Base-by-base conservation (phyloP, 2,329 filamentous ascomycete genomes). In the Fusarium penzigii region DNA sequence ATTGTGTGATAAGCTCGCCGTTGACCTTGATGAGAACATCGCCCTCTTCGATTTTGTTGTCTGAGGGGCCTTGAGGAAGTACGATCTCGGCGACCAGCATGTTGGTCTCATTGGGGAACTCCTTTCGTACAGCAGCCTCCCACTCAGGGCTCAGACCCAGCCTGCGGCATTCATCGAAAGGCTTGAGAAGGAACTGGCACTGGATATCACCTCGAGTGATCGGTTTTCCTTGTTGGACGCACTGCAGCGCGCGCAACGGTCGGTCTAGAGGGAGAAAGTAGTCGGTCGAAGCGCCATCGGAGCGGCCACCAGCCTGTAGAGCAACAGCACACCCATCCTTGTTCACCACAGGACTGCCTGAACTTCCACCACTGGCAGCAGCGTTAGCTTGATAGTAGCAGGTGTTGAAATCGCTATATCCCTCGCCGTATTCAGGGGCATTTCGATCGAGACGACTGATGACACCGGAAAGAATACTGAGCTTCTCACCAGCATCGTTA, bases 321-420 rank as follows among this genome's bases (percentile, higher is more conserved):
- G 94, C 94, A 50, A 99, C 87, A 6, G 92, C 94, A 68, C 86
- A 88, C 11, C 94, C 94, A 71, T 96, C 90, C 55, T 96, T 89
- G 72, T 97, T 96, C 56, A 99, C 92, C 1, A 99, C 94, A 0
- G 94, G 94, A 85, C 90, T 96, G 57, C 94, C 94, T n/a, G 94
- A 99, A 76, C 91, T 96, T 61, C 94, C 94, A 61, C 94, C 94
- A 70, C 92, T 97, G 3, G 94, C 95, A 5, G 94, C 93, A 4
- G 94, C 95, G 13, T 95, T 96, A 58, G 95, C 94, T 75, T 99
- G 94, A 65, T 97, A 97, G 78, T 99, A 99, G 70, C 96, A 87
- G 45, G 83, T 87, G 70, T 88, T 99, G 83, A 99, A 99, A 70
- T 99, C 94, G 72, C 92, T 94, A 72, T 99, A 99, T 29, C 94